phyloP scores from a whole-genome alignment of 371 early-diverging fungal genomes.

The Lichtheimia corymbifera region DNA sequence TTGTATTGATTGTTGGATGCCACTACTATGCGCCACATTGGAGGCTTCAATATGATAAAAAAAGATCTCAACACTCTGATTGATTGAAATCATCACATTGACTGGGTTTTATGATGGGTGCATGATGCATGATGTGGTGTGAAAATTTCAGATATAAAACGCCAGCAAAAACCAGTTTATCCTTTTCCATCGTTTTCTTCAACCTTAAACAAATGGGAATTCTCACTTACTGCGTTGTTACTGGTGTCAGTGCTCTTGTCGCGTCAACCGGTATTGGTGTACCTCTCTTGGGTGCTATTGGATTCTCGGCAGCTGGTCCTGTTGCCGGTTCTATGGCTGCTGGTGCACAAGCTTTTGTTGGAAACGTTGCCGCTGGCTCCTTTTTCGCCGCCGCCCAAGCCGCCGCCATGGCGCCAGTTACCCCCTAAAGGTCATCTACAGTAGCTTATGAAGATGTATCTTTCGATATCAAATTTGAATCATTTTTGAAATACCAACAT shows the following conservation, averaged over 20 bases:
- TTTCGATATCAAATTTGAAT: no score
- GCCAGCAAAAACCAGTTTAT: neutral
- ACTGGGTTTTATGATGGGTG: no score
- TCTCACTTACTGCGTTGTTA: neutral
- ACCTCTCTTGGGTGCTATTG: neutral
- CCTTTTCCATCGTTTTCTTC: no score
- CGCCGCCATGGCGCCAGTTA: neutral
- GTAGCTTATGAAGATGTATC: no score
- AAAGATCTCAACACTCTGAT: no score
- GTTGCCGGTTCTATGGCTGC: slow-evolving; percentile 2
- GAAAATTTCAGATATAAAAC: no score
- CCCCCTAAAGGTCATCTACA: neutral
- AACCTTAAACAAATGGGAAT: neutral
- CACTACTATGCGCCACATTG: no score
- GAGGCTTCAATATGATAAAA: no score
- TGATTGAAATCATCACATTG: no score
- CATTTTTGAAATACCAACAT: no score
- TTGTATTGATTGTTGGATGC: no score
- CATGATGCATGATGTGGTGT: no score
- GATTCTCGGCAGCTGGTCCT: slow-evolving; percentile 4
- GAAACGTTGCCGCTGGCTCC: slow-evolving; percentile 9
- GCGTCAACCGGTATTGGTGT: slow-evolving; percentile 6
- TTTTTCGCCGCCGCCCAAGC: slow-evolving; percentile 7
- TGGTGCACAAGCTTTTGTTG: slow-evolving; percentile 9
- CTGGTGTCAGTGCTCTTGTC: slow-evolving; percentile 1